phyloP scores from a whole-genome alignment of 768 basidiomycete genomes.

The Tephrocybe sp. region DNA sequence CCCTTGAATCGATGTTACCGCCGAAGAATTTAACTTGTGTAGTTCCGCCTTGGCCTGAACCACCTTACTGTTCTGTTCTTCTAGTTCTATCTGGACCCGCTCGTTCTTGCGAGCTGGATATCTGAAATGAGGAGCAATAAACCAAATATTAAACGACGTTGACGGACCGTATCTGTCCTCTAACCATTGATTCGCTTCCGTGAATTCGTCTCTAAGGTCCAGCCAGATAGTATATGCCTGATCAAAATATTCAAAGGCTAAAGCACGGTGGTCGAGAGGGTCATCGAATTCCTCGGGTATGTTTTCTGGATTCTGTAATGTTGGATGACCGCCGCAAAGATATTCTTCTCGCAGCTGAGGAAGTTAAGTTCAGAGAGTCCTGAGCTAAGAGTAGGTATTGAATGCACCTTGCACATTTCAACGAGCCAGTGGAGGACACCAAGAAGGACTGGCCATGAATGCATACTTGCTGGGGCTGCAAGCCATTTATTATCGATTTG shows the following conservation, averaged over 20 bases:
- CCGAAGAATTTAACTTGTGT: slow-evolving; percentile 57
- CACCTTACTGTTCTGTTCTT: slow-evolving; percentile 49
- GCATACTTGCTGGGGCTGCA: slow-evolving; percentile 83
- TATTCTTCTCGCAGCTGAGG: slow-evolving; percentile 43
- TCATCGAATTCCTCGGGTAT: slow-evolving; percentile 78
- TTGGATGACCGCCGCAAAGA: slow-evolving; percentile 61
- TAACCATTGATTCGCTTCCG: slow-evolving; percentile 64
- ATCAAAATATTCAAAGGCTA: slow-evolving; percentile 74
- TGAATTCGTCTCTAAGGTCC: slow-evolving; percentile 62
- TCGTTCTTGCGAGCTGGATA: slow-evolving; percentile 67
- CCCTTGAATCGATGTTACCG: slow-evolving; percentile 35
- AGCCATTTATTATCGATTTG: slow-evolving; percentile 84
- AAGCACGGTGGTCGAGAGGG: slow-evolving; percentile 66
- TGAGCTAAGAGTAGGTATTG: background rate
- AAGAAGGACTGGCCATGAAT: slow-evolving; percentile 88
- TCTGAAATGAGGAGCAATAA: slow-evolving; percentile 5
- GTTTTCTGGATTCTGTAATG: slow-evolving; percentile 56
- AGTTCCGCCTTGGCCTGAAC: slow-evolving; percentile 48
- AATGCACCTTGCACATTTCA: slow-evolving; percentile 72
- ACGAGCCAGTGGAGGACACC: slow-evolving; percentile 94
- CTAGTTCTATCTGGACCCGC: slow-evolving; percentile 60
- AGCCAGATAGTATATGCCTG: slow-evolving; percentile 69
- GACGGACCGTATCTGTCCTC: slow-evolving; percentile 75
- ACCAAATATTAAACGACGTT: background rate
- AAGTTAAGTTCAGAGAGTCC: slow-evolving; percentile 22